These are phyloP conservation scores for Cardamine chenopodiifolia DNA, from an alignment of 345 rosid species.

Conservation along the genomic window DNA sequence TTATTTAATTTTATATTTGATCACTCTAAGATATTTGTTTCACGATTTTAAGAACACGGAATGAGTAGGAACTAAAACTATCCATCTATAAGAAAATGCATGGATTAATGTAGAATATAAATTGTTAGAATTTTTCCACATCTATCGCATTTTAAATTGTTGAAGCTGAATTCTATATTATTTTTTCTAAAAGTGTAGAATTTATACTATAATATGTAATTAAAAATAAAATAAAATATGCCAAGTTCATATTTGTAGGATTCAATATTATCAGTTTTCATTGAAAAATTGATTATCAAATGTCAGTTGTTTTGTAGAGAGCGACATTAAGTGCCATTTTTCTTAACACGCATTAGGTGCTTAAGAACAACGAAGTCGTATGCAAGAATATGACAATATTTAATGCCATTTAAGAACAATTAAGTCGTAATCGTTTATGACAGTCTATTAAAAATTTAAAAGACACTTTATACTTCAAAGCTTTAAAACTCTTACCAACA, in stretches of 20 bases:
- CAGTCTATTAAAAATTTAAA: not conserved
- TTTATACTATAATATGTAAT: not conserved
- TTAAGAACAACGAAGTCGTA: slow-evolving; percentile 23
- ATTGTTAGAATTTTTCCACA: not conserved
- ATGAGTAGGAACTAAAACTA: not conserved
- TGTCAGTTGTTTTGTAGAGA: too few species aligned
- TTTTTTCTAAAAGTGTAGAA: not conserved
- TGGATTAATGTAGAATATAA: not conserved
- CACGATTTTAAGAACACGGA: not conserved
- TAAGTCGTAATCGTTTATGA: slow-evolving; percentile 27
- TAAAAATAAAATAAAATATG: too few species aligned
- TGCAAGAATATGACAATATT: slow-evolving; percentile 31
- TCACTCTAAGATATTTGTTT: not conserved
- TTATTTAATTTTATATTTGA: not conserved
- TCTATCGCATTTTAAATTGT: not conserved
- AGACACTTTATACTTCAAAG: slow-evolving; percentile 19
- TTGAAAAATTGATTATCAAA: not conserved
- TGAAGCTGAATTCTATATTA: not conserved
- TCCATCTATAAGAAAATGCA: not conserved
- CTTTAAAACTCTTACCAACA: slow-evolving; percentile 29
- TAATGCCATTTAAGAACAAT: slow-evolving; percentile 26
- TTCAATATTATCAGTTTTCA: not conserved
- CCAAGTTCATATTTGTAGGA: not conserved
- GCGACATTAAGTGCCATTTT: too few species aligned
- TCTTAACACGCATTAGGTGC: too few species aligned